Percentiles rank a stretch among this genome's conserved stretches.
These are phyloP conservation scores for Draba incana DNA, from an alignment of 345 rosid genomes.

Conservation along the genomic window DNA sequence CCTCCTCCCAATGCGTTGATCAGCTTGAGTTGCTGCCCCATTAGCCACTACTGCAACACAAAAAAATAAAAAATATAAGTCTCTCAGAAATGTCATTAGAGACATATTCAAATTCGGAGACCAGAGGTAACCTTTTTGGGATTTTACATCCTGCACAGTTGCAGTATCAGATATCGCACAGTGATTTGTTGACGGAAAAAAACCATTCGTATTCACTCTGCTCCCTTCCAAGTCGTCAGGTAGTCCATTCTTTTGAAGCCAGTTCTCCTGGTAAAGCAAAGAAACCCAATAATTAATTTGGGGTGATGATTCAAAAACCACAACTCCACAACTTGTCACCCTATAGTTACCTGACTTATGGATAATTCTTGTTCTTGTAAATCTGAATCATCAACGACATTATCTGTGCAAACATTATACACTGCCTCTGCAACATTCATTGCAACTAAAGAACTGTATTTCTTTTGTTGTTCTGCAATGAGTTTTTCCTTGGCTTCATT, in stretches of 20 bases:
- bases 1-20: slow-evolving; percentile 65
- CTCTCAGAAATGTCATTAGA: slow-evolving; percentile 19
- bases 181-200: slow-evolving; percentile 34
- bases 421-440: slow-evolving; percentile 44
- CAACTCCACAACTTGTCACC: slow-evolving; percentile 14
- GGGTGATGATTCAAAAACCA: slow-evolving; percentile 5
- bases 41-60: slow-evolving; percentile 48
- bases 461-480: slow-evolving; percentile 79
- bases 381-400: slow-evolving; percentile 40
- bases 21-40: slow-evolving; percentile 52
- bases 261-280: slow-evolving; percentile 50
- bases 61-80: slow-evolving; percentile 13
- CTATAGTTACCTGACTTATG: slow-evolving; percentile 29
- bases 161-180: slow-evolving; percentile 38
- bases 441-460: slow-evolving; percentile 46
- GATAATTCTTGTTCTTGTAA: slow-evolving; percentile 31
- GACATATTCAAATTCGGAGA: background rate
- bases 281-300: slow-evolving; percentile 13
- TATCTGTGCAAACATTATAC: slow-evolving; percentile 42
- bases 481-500: slow-evolving; percentile 89
- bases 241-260: slow-evolving; percentile 42
- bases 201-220: slow-evolving; percentile 39
- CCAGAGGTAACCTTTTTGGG: slow-evolving; percentile 55
- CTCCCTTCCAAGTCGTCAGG: slow-evolving; percentile 44
- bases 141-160: slow-evolving; percentile 39